phyloP scores from a whole-genome alignment of 257 asterid genomes.

The Verbena officinalis region DNA sequence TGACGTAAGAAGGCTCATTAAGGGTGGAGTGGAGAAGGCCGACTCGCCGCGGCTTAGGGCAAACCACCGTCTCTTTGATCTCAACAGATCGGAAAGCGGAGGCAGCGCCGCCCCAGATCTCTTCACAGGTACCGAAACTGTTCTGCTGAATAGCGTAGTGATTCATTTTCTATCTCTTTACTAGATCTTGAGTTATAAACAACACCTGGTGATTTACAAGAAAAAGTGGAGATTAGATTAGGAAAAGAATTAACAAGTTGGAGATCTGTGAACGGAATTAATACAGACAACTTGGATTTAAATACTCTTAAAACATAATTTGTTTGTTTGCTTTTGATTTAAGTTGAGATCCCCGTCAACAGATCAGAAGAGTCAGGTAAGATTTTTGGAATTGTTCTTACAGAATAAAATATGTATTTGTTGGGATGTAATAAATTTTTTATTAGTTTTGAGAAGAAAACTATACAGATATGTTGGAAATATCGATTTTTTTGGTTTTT shows the following conservation, averaged over 20 bases:
- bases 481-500: conserved; percentile 15
- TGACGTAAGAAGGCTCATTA: conserved; percentile 44
- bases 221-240: neutral
- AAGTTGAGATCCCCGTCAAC: conserved; percentile 45
- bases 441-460: conserved; percentile 19
- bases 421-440: too few relatives aligned
- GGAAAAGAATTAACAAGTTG: neutral
- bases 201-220: conserved; percentile 29
- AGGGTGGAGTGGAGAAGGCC: conserved; percentile 52
- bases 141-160: conserved; percentile 58
- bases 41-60: conserved; percentile 91
- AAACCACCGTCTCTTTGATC: conserved; percentile 65
- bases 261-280: conserved; percentile 21
- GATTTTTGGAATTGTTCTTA: conserved; percentile 29
- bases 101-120: conserved; percentile 51
- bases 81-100: conserved; percentile 43
- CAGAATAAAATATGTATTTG: conserved; percentile 17
- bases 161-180: conserved; percentile 49
- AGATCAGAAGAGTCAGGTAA: conserved; percentile 35
- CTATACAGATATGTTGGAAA: conserved; percentile 37
- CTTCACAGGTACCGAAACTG: conserved; percentile 61
- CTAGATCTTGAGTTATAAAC: neutral
- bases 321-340: conserved; percentile 4
- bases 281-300: neutral
- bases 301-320: neutral